A percentile compares a stretch with the other conserved stretches of the same genome.
Conservation (phyloP, 352 stramenopile species). For the Globisporangium rhizosaccharum region DNA sequence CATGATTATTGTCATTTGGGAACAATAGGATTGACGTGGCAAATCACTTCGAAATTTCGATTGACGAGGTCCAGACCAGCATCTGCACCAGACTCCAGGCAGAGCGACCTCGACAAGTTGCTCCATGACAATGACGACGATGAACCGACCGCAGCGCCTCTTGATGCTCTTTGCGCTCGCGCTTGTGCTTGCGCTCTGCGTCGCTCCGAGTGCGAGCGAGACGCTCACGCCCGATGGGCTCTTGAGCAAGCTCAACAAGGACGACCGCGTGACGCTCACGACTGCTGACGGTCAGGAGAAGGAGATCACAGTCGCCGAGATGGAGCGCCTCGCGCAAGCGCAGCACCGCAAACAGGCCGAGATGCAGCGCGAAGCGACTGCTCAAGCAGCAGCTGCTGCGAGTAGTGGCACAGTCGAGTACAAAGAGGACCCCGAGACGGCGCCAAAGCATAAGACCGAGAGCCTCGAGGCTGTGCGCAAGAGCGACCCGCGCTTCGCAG, state of each 20-base stretch:
- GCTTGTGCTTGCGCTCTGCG: not conserved
- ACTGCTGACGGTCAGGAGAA: constrained; percentile 33
- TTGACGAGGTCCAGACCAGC: too few relatives aligned
- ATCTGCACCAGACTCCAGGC: not conserved
- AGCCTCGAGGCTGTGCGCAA: constrained; percentile 29
- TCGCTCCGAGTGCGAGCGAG: not conserved
- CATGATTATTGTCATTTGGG: too few relatives aligned
- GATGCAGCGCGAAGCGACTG: constrained; percentile 19
- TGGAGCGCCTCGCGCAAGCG: constrained; percentile 25
- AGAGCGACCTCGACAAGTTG: not conserved
- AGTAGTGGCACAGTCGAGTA: not conserved
- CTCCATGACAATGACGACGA: not conserved
- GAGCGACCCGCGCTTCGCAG: constrained; percentile 41
- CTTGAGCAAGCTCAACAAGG: constrained; percentile 13
- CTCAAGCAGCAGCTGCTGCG: not conserved
- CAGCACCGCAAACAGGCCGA: constrained; percentile 28
- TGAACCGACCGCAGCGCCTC: not conserved
- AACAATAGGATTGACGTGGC: too few relatives aligned
- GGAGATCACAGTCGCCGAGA: constrained; percentile 43
- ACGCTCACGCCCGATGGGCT: constrained; percentile 7
- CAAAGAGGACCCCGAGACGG: constrained; percentile 8
- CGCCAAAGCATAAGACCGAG: constrained; percentile 21
- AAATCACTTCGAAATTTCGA: too few relatives aligned
- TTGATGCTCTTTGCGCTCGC: not conserved
- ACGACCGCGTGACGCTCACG: constrained; percentile 28